Base-by-base conservation (phyloP, 75 land plant species). In the Adiantum capillusveneris region DNA sequence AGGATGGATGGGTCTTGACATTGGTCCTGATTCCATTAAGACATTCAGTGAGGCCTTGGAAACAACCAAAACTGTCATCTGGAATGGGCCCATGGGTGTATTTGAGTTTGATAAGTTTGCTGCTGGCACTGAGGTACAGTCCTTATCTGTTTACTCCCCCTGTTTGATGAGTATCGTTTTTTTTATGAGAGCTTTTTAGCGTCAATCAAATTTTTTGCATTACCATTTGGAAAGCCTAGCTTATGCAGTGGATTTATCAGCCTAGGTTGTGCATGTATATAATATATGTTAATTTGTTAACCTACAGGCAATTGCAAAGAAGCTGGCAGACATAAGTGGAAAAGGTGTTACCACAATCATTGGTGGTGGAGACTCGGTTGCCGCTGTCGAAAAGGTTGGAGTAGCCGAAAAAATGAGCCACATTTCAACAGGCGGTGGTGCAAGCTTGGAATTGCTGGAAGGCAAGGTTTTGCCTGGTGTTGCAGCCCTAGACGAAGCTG, bases 31-130 rank as follows among this genome's bases (percentile, higher is more conserved):
- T 44, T 73, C 87, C 27, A 71, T 86, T 53, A 86, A 79, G 57
- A 75, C 79, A 26, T 90, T 86, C 65, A 72, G 76, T 57, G 84
- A 83, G 55, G 74, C 81, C 43, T 57, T 90, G 69, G 86, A 86
- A 45, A 75, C 74, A 21, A 74, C 81, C 42, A 71, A 83, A 71
- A 89, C 95, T 11, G 63, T 89, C 18, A 79, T 89, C 21, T 89
- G 95, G 90, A 89, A 89, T 63, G 95, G 95, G 22, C 90, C 95
- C 16, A 89, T 89, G 95, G 95, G 95, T 25, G 95, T 89, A 31
- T 86, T 89, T 59, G 95, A 89, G 74, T 89, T 86, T 60, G 95
- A 89, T 0, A 80, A 82, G 59, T 89, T 89, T 65, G 80, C 87
- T 19, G 60, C 53, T 27, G 96, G 96, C 63, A 90, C 91, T 25